A percentile compares a stretch with the other conserved stretches of the same genome.
These are phyloP conservation scores for Flagelloscypha sp. DNA, from an alignment of 768 basidiomycete species.

Conservation along the genomic window DNA sequence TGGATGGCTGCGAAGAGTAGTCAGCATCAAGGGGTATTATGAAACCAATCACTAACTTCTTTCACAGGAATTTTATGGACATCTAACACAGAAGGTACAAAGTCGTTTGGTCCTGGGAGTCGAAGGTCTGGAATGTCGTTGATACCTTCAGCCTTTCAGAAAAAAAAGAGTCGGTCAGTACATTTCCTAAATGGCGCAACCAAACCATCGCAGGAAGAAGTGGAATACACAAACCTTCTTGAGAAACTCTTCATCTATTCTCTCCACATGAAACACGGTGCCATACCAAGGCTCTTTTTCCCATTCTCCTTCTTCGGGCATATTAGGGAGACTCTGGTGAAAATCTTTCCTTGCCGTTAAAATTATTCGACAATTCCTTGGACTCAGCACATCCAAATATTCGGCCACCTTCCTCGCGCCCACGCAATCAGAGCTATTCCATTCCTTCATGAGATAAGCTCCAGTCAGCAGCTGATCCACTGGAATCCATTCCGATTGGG, in stretches of 20 bases:
- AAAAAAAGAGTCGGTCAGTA: too few relatives aligned
- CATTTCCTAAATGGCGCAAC: too few relatives aligned
- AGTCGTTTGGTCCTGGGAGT: slow-evolving; percentile 81
- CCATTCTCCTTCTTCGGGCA: slow-evolving; percentile 44
- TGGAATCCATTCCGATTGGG: slow-evolving; percentile 81
- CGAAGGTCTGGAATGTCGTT: slow-evolving; percentile 62
- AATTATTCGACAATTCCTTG: slow-evolving; percentile 57
- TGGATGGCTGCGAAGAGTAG: slow-evolving; percentile 45
- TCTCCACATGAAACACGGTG: slow-evolving; percentile 75
- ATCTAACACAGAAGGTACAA: slow-evolving; percentile 81
- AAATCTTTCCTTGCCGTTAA: slow-evolving; percentile 74
- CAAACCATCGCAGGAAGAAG: slow-evolving; percentile 1
- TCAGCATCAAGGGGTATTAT: slow-evolving; percentile 4
- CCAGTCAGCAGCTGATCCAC: slow-evolving; percentile 65
- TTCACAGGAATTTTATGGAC: slow-evolving; percentile 67
- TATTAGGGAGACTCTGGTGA: slow-evolving; percentile 42
- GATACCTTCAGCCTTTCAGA: slow-evolving; percentile 46
- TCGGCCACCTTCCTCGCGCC: slow-evolving; percentile 48
- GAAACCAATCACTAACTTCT: slow-evolving; percentile 43
- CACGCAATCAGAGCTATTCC: slow-evolving; percentile 48
- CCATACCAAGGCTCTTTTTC: slow-evolving; percentile 87
- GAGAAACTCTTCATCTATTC: slow-evolving; percentile 56
- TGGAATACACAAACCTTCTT: slow-evolving; percentile 29
- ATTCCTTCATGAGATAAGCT: slow-evolving; percentile 64
- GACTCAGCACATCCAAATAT: slow-evolving; percentile 50